Evolutionary conservation across 441 rosid species (phyloP).

Genomic region (Bocquillonia castaneifolia): DNA sequence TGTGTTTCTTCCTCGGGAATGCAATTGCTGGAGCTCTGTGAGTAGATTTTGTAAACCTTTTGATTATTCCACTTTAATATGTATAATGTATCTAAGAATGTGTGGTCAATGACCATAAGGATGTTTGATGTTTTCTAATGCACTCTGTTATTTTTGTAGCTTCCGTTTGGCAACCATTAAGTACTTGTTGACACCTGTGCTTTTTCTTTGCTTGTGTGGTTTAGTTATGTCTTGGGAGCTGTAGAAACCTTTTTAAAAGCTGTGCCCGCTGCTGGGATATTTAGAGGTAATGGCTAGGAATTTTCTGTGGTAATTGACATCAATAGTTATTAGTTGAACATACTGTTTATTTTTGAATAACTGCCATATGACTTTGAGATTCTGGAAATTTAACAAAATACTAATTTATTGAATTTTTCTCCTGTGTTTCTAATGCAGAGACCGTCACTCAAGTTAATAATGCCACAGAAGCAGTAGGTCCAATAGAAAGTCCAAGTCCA

Average conservation of each 20-base stretch:
- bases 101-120: constrained; percentile 17
- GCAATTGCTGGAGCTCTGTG: constrained; percentile 99
- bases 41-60: constrained; percentile 40
- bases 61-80: constrained; percentile 13
- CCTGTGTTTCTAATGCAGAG: constrained; percentile 49
- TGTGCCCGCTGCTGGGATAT: constrained; percentile 92
- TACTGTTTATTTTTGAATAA: too few relatives aligned
- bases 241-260: constrained; percentile 98
- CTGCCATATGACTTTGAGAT: constrained; percentile 12
- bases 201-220: constrained; percentile 28
- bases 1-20: constrained; percentile 98
- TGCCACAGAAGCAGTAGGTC: constrained; percentile 46
- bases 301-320: constrained; percentile 9
- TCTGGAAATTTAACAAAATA: constrained; percentile 1
- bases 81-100: constrained; percentile 4
- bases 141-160: constrained; percentile 13
- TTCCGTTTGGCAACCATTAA: constrained; percentile 8
- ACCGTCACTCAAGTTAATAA: constrained; percentile 67
- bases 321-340: neutral
- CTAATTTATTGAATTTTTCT: constrained; percentile 21
- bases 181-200: constrained; percentile 8
- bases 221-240: constrained; percentile 98
- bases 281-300: constrained; percentile 51
- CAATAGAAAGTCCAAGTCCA: constrained; percentile 71
- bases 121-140: constrained; percentile 11